Conservation (phyloP, 2,329 filamentous ascomycete species). For the Calonectria hawksworthii region DNA sequence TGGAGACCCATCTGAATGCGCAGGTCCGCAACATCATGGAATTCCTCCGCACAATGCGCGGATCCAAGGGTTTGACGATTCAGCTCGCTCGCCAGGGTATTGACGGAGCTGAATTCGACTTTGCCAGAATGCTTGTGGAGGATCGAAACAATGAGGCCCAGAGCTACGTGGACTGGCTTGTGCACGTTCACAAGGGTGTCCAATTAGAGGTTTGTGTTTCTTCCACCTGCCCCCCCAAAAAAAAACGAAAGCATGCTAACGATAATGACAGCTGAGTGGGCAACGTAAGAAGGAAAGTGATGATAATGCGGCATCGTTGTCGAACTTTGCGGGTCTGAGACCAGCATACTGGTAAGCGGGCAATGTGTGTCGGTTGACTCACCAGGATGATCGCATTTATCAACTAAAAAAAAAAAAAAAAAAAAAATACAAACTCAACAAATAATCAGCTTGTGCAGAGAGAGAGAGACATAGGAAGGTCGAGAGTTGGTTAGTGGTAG, state of each 20-base stretch:
- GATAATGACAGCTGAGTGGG: conserved; percentile 68
- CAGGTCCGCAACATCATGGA: conserved; percentile 95
- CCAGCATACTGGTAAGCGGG: conserved; percentile 69
- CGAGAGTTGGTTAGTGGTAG: conserved; percentile 42
- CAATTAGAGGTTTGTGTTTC: conserved; percentile 80
- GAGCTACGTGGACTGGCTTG: conserved; percentile 98
- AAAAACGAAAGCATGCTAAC: conserved; percentile 25
- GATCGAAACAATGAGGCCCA: conserved; percentile 98
- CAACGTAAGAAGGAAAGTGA: conserved; percentile 79
- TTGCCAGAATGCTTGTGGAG: conserved; percentile 90
- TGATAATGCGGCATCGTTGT: conserved; percentile 61
- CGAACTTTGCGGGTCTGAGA: conserved; percentile 71
- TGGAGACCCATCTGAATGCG: conserved; percentile 93
- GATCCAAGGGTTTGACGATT: conserved; percentile 88
- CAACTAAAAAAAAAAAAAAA: not conserved
- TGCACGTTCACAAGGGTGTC: conserved; percentile 93
- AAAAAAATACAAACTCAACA: conserved; percentile 14
- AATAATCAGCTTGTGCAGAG: conserved; percentile 30
- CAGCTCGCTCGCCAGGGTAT: conserved; percentile 93
- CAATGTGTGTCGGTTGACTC: not conserved
- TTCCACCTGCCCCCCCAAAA: not conserved
- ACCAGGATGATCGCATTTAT: not conserved
- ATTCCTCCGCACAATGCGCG: conserved; percentile 84
- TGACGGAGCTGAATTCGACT: conserved; percentile 96
- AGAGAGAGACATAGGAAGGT: conserved; percentile 20